Evolutionary conservation across 495 filamentous ascomycete species (phyloP).

Genomic region (Talaromyces wortmannii): DNA sequence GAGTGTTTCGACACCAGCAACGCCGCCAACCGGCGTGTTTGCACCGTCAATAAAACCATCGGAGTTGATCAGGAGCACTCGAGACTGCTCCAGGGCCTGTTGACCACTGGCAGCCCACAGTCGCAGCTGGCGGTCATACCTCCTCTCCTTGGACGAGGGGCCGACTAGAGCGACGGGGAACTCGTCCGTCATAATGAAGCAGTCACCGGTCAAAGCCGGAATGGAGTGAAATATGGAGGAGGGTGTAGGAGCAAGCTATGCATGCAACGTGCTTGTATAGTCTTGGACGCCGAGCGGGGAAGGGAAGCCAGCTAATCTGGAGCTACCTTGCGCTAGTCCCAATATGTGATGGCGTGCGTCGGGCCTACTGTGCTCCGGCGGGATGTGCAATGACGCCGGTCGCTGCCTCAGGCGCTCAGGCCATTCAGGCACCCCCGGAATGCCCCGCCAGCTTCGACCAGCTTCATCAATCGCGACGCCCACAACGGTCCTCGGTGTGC

Average conservation of each 20-base stretch:
- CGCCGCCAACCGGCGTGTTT: slow-evolving; percentile 53
- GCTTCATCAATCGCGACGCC: background rate
- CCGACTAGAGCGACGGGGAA: slow-evolving; percentile 36
- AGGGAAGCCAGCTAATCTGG: no score
- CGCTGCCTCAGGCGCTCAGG: background rate
- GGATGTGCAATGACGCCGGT: background rate
- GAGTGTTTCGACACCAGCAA: slow-evolving; percentile 83
- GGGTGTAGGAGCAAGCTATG: background rate
- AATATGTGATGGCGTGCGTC: no score
- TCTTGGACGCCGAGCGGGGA: background rate
- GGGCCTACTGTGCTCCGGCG: no score
- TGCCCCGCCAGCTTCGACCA: background rate
- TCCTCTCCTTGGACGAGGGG: slow-evolving; percentile 81
- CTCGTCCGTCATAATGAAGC: slow-evolving; percentile 24
- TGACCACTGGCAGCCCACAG: slow-evolving; percentile 94
- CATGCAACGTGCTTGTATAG: no score
- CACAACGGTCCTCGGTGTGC: no score
- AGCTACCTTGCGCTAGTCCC: no score
- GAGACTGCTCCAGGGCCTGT: slow-evolving; percentile 79
- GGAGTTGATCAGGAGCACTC: slow-evolving; percentile 81
- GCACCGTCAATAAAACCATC: slow-evolving; percentile 32
- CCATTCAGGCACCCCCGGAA: background rate
- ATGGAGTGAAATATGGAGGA: background rate
- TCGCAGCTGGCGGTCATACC: slow-evolving; percentile 93
- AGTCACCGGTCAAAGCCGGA: no score